Percentiles rank a stretch among this genome's conserved stretches.
These are phyloP conservation scores for Haplosporangium gracile DNA, from an alignment of 192 early-diverging fungal species.

Conservation along the genomic window DNA sequence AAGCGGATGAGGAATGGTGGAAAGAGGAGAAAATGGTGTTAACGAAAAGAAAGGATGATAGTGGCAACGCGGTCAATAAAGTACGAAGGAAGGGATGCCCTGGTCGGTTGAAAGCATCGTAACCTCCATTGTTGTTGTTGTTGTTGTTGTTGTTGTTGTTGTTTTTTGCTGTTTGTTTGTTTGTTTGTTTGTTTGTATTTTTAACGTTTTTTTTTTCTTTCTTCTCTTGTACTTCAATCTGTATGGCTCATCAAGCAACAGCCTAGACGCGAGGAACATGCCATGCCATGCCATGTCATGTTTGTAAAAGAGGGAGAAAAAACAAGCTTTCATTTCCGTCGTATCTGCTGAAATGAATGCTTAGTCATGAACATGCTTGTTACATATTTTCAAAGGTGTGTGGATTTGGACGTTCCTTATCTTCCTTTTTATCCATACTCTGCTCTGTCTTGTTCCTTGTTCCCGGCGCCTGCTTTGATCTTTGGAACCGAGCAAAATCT, in stretches of 20 bases:
- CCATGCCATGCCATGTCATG: too few species aligned
- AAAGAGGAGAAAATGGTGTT: neutral
- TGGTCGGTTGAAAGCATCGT: too few species aligned
- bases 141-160: neutral
- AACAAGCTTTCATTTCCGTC: too few species aligned
- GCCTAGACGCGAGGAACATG: too few species aligned
- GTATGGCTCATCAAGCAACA: neutral
- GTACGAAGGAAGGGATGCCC: too few species aligned
- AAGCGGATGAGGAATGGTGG: neutral
- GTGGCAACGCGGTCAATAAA: too few species aligned
- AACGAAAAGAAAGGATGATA: neutral
- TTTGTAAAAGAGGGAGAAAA: too few species aligned
- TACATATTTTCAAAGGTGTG: too few species aligned
- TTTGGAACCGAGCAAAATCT: neutral
- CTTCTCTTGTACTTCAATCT: neutral
- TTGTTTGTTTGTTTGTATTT: too few species aligned
- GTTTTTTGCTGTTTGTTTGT: too few species aligned
- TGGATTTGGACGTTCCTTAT: neutral
- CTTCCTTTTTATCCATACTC: neutral
- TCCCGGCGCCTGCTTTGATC: neutral
- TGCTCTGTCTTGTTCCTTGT: neutral
- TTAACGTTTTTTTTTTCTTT: neutral
- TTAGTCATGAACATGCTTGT: too few species aligned
- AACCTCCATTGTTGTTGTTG: neutral
- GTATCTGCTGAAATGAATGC: too few species aligned